These are phyloP conservation scores for Arctostaphylos glauca DNA, from an alignment of 148 eudicot genomes.

Conservation along the genomic window DNA sequence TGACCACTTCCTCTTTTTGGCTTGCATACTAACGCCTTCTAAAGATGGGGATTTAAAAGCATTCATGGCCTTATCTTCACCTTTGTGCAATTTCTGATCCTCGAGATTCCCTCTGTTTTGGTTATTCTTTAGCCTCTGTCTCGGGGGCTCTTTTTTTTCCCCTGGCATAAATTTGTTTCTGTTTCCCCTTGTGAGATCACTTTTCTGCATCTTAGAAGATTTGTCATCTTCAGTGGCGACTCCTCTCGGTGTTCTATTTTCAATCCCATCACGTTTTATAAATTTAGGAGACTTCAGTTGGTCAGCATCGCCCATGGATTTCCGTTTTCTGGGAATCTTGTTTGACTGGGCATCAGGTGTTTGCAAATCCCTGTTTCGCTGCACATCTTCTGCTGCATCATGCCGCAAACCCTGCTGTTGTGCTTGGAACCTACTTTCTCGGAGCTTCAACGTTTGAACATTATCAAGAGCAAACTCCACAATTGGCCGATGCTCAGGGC, in stretches of 20 bases:
- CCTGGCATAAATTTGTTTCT: constrained; percentile 16
- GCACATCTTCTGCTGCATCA: constrained; percentile 19
- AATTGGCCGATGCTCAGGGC: constrained; percentile 84
- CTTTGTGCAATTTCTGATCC: constrained; percentile 12
- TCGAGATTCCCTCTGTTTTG: constrained; percentile 24
- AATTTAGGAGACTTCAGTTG: constrained; percentile 24
- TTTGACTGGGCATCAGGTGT: constrained; percentile 25
- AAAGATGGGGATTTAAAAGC: constrained; percentile 14
- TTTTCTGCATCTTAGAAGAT: constrained; percentile 31
- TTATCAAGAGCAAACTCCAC: constrained; percentile 96
- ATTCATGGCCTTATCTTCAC: constrained; percentile 11
- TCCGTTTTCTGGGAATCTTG: constrained; percentile 47
- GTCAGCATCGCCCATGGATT: constrained; percentile 29
- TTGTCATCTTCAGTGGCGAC: constrained; percentile 23
- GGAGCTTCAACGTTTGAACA: constrained; percentile 69
- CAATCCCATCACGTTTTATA: constrained; percentile 19
- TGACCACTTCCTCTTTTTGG: constrained; percentile 38
- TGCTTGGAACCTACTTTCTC: constrained; percentile 43
- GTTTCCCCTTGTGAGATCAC: constrained; percentile 13
- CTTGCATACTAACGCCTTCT: constrained; percentile 10
- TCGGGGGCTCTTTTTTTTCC: constrained; percentile 4
- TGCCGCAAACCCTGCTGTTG: constrained; percentile 26
- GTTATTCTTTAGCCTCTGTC: constrained; percentile 9
- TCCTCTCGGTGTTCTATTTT: constrained; percentile 18
- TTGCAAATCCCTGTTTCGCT: constrained; percentile 27